Base-by-base conservation (phyloP, 768 basidiomycete genomes). In the Podaxis carcinomalis region DNA sequence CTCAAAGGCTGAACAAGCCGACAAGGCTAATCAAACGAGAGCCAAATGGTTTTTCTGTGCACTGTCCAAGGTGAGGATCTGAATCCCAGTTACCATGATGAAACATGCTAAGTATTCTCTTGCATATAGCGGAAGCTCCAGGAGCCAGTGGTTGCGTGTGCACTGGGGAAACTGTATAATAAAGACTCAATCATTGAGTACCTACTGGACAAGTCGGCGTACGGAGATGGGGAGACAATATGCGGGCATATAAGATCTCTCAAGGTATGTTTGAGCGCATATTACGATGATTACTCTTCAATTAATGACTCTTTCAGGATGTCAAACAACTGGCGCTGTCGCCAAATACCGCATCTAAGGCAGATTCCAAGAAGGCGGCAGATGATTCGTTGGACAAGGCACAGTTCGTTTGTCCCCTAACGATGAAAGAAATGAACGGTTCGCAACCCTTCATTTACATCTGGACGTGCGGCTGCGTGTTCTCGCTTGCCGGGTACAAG, bases 381-480 rank as follows among this genome's bases (percentile, higher is more conserved):
- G 65, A 63, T 16, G 78, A 79, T 46, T 62, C 67, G 11, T 57
- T 72, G 27, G 86, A 82, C 56, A 79, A 71, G 1, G 79, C 90
- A 1, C 83, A 82, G 56, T 98, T 95, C 68, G 86, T 95, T 59
- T 99, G 97, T 76, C 93, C 97, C 0, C 80, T 98, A 55, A 93
- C 89, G 1, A 76, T 92, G 64, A 93, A 93, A 72, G 96, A 97
- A 75, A 98, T 98, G 94, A 94, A 93, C 66, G 97, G 97, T 13
- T 70, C 73, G 2, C 83, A 90, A 56, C 93, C 94, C 0, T 98
- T 98, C 71, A 87, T 95, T 56, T 96, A 95, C 69, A 73, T 98
- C 65, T 78, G 81, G 13, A 75, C 87, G 0, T 98, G 96, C 67
- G 95, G 95, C 14, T 95, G 93, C 71, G 93, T 94, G 35, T 93